Evolutionary conservation across 176 grass and related monocot genomes (phyloP), one percentile per base, ranked within the genome.

Genomic region (Rhipidocladum racemiflorum): DNA sequence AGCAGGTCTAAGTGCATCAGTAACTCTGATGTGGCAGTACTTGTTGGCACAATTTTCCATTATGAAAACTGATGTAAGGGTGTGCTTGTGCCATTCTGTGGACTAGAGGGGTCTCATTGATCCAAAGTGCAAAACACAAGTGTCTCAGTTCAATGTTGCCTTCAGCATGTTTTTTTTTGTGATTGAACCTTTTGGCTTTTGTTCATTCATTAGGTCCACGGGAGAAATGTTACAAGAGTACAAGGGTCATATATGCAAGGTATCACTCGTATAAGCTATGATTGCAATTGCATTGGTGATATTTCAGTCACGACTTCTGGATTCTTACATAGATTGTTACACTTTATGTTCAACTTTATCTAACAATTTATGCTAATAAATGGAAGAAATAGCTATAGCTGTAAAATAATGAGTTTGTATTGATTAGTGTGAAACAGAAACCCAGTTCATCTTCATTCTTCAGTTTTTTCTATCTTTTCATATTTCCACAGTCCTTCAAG

Each of bases 141-240:
- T 17, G 23, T 0, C 16, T 48, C 29, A 66, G 9, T 79, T 38
- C 28, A 32, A 54, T 77, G 23, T 35, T 35, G 4, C 74, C 39
- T 85, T 77, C 18, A 12, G 13, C 49, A 25, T 50, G 14, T 2
- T 1, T 70, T 68, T 28, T 32, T 13, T 12, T 16, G 7, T 50
- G 67, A 60, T 45, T 29, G 9, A 72, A 64, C 14, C 23, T 72
- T 62, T 77, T 61, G 28, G 2, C 11, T 27, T 63, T 50, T 83
- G 8, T 76, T 61, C 27, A 20, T 89, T 84, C 6, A 55, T 84
- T 76, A 98, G 95, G 90, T 81, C 92, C 65, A 61, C 88, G 35
- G 95, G 95, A 54, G 95, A 98, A 85, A 83, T 91, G 34, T 69
- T 98, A 75, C 95, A 98, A 76, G 95, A 98, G 40, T 98, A 94